A percentile compares a stretch with the other conserved stretches of the same genome.
phyloP scores from a whole-genome alignment of 805 yeast genomes.

The Blastobotrys parvus region DNA sequence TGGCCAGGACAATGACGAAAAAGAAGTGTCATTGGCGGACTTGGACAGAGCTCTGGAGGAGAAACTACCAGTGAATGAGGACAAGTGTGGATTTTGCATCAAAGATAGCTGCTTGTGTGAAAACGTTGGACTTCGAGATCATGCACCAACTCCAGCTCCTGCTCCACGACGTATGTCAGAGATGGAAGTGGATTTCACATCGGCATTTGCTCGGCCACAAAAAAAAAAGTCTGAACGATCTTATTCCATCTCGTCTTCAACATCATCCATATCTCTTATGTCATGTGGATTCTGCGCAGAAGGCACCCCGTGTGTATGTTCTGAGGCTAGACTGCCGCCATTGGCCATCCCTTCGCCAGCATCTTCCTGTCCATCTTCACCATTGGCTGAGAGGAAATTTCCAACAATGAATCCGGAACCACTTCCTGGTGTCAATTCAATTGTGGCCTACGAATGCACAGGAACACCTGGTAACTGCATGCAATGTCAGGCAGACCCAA shows the following conservation, averaged over 20 bases:
- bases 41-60: slow-evolving; percentile 30
- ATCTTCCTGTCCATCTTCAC: slow-evolving; percentile 2
- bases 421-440: not conserved
- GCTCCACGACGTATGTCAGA: not conserved
- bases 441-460: slow-evolving; percentile 45
- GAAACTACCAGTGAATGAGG: slow-evolving; percentile 24
- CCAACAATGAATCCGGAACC: slow-evolving; percentile 56
- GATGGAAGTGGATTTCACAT: slow-evolving; percentile 51
- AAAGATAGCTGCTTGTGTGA: slow-evolving; percentile 67
- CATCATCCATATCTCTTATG: too few relatives aligned
- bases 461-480: slow-evolving; percentile 84
- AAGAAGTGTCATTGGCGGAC: slow-evolving; percentile 15
- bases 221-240: slow-evolving; percentile 13
- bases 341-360: slow-evolving; percentile 15
- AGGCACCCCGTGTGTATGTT: slow-evolving; percentile 85
- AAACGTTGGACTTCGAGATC: slow-evolving; percentile 22
- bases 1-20: slow-evolving; percentile 30
- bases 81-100: slow-evolving; percentile 55
- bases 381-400: slow-evolving; percentile 29
- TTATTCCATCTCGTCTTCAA: too few relatives aligned
- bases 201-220: slow-evolving; percentile 26
- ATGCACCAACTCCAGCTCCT: not conserved
- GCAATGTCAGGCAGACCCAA: slow-evolving; percentile 79
- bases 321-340: slow-evolving; percentile 28
- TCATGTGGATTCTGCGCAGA: slow-evolving; percentile 96